Evolutionary conservation across 352 stramenopile genomes (phyloP), one percentile per base, ranked within the genome.

Genomic region (Phytophthora colocasiae): DNA sequence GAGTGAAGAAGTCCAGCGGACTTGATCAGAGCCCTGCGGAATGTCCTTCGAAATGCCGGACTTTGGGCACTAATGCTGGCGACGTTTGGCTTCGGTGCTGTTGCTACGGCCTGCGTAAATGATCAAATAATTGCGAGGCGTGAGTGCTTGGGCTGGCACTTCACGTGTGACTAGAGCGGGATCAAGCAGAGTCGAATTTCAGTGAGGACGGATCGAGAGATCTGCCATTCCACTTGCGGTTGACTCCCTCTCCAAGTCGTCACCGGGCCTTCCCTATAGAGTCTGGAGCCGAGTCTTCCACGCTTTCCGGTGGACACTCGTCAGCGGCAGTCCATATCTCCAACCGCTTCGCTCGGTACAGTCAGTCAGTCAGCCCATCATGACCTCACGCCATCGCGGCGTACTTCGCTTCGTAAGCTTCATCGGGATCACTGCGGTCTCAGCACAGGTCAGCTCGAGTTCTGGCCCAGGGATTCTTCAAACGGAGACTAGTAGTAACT

Each of bases 301-400:
- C 47, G 41, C 40, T 67, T 58, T 59, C 43, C 34, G 31, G 46
- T 47, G 9, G 9, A 40, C 47, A 29, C 41, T 32, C 36, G 36
- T 36, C 26, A 58, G 50, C 34, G 50, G 64, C 27, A 69, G 32
- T 55, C 44, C 29, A 43, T 43, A 45, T 57, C 43, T 66, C 26
- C 40, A 74, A 78, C 70, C 70, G 70, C 65, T 64, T 63, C 34
- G 60, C 69, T 67, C 70, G 70, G 70, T 75, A 78, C 70, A 74
- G 17, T 27, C 41, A 22, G 52, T 68, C 56, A 48, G 47, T 56
- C 22, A 22, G 22, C 1, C 19, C 19, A 1, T 22, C 44, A 78
- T 78, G 70, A 47, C 56, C 46, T 39, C 31, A 74, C 65, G 65
- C 60, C 60, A 52, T 12, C 26, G 58, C 36, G 55, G 65, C 65